Evolutionary conservation across 179 eudicot species (phyloP).

Genomic region (Monotropa hypopitys): DNA sequence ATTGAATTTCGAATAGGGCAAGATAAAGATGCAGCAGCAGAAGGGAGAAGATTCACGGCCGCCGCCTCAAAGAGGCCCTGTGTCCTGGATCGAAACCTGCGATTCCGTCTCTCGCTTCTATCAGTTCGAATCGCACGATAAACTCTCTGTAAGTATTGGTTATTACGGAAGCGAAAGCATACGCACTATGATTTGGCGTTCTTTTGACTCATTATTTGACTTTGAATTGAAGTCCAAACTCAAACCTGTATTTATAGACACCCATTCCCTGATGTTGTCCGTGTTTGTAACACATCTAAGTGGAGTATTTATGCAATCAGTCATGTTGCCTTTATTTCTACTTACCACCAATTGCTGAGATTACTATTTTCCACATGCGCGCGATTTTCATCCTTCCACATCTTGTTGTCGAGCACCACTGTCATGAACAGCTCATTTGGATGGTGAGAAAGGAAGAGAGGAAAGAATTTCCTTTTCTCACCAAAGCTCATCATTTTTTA

Average conservation of each 20-base stretch:
- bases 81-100: constrained; percentile 61
- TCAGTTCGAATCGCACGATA: constrained; percentile 44
- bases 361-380: too few relatives aligned
- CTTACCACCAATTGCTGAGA: too few relatives aligned
- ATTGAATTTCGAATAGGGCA: constrained; percentile 19
- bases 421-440: too few relatives aligned
- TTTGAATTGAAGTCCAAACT: neutral
- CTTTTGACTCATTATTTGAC: neutral
- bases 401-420: too few relatives aligned
- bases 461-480: too few relatives aligned
- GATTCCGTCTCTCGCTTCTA: constrained; percentile 50
- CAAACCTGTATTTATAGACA: neutral
- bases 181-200: neutral
- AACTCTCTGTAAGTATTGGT: constrained; percentile 38
- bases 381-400: too few relatives aligned
- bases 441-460: too few relatives aligned
- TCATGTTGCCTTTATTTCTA: too few relatives aligned
- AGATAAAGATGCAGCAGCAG: constrained; percentile 21
- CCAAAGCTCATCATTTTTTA: too few relatives aligned
- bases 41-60: constrained; percentile 9
- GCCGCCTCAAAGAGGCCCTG: constrained; percentile 16
- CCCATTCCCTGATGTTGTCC: neutral
- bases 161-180: neutral
- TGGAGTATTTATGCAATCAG: too few relatives aligned
- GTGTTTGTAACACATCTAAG: too few relatives aligned